A percentile compares a stretch with the other conserved stretches of the same genome.
phyloP scores from a whole-genome alignment of 192 early-diverging fungal genomes.

The Rhizophagus prolifer region DNA sequence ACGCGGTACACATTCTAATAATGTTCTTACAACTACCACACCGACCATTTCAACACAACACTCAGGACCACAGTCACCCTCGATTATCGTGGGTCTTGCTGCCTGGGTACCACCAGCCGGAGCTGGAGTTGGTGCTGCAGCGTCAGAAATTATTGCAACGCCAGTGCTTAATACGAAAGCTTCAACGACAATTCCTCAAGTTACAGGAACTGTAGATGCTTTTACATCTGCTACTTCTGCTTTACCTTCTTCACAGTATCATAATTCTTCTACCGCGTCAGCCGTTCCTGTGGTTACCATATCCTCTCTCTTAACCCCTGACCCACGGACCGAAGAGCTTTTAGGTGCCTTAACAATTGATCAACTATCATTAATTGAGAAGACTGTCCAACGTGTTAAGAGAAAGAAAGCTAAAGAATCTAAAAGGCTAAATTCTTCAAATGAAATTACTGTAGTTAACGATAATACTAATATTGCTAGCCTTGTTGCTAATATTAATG shows the following conservation, averaged over 20 bases:
- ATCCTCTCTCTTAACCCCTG: conserved; percentile 16
- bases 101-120: conserved; percentile 13
- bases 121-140: neutral
- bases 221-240: neutral
- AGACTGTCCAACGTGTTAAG: conserved; percentile 22
- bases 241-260: neutral
- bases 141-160: conserved; percentile 8
- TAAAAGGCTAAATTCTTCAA: conserved; percentile 2
- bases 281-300: conserved; percentile 13
- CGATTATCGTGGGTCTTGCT: neutral
- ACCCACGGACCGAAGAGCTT: conserved; percentile 21
- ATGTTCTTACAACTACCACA: neutral
- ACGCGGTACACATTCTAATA: neutral
- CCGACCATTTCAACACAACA: neutral
- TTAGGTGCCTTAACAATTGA: conserved; percentile 14
- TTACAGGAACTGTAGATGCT: neutral
- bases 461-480: neutral
- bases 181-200: neutral
- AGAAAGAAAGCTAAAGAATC: conserved; percentile 21
- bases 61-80: neutral
- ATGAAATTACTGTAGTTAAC: neutral
- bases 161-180: neutral
- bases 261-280: neutral
- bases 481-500: neutral
- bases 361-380: conserved; percentile 21